A percentile compares a stretch with the other conserved stretches of the same genome.
phyloP scores from a whole-genome alignment of 2,329 filamentous ascomycete genomes.

The Didymosphaeria variabile region DNA sequence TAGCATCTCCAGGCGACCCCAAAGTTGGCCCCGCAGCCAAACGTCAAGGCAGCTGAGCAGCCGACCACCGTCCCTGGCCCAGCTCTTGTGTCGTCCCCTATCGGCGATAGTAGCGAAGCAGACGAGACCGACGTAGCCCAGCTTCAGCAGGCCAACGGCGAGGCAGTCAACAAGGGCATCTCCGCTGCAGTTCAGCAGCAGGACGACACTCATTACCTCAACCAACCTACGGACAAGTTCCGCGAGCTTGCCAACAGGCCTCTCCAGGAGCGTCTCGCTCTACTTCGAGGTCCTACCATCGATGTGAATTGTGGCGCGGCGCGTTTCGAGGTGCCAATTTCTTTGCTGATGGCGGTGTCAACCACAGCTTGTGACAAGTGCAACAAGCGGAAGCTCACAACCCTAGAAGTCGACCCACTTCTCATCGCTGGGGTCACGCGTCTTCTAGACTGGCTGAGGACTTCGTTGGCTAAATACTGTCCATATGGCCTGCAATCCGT shows the following conservation, averaged over 20 bases:
- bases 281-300: not conserved
- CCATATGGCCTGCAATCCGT: not conserved
- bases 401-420: not conserved
- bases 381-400: not conserved
- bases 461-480: not conserved
- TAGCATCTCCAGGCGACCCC: too few relatives aligned
- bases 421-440: not conserved
- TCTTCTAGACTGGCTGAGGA: not conserved
- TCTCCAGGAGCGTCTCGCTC: not conserved
- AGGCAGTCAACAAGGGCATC: too few relatives aligned
- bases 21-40: too few relatives aligned
- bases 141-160: too few relatives aligned
- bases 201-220: too few relatives aligned
- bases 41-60: too few relatives aligned
- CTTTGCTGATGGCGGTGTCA: not conserved
- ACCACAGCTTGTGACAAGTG: not conserved
- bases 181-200: too few relatives aligned
- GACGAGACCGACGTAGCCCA: too few relatives aligned
- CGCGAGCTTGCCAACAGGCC: not conserved
- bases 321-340: not conserved
- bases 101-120: too few relatives aligned
- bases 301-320: not conserved
- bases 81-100: too few relatives aligned
- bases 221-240: not conserved
- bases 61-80: too few relatives aligned